Evolutionary conservation across 495 filamentous ascomycete species (phyloP), one percentile per base, ranked within the genome.

Genomic region (Letharia lupina): DNA sequence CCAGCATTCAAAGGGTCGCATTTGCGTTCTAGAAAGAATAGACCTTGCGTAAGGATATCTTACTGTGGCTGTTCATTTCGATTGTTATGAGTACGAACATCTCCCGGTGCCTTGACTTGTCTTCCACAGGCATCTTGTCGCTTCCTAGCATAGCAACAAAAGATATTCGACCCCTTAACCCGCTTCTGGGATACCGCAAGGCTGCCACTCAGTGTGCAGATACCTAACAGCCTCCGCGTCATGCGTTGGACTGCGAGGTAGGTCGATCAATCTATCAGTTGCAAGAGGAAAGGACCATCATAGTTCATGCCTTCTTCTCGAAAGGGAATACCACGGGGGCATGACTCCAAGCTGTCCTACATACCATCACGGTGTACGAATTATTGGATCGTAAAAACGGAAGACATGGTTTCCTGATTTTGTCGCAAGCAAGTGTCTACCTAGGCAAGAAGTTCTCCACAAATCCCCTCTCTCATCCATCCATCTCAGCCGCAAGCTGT

Each of bases 321-420:
- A n/a, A 63, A 57, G 23, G 39, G 44, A 2, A 50, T 31, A 18
- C 41, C 31, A 62, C 61, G 60, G 33, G 37, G 69, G 62, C 63
- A 63, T 69, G 70, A 72, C 70, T 72, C 70, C 70, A 72, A 69
- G 62, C 45, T 48, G 64, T 70, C 70, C 62, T 60, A 72, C 70
- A 72, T 28, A 11, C 12, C 4, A 8, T 16, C n/a, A 8, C 20
- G 3, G 10, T 23, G 4, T 10, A 28, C 41, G 6, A 37, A 35
- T 13, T 18, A 16, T 18, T 41, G 2, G 0, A 31, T 31, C 5
- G 7, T 13, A 3, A 18, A 15, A 33, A 45, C 47, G 39, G 7
- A 33, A 44, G 60, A 10, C 4, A 61, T 63, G 3, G 2, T 48
- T 31, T 13, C 33, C 41, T 42, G 15, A 35, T 52, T 11, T 31